These are phyloP conservation scores for Boletus reticuloceps DNA, from an alignment of 768 basidiomycete genomes.

Conservation along the genomic window DNA sequence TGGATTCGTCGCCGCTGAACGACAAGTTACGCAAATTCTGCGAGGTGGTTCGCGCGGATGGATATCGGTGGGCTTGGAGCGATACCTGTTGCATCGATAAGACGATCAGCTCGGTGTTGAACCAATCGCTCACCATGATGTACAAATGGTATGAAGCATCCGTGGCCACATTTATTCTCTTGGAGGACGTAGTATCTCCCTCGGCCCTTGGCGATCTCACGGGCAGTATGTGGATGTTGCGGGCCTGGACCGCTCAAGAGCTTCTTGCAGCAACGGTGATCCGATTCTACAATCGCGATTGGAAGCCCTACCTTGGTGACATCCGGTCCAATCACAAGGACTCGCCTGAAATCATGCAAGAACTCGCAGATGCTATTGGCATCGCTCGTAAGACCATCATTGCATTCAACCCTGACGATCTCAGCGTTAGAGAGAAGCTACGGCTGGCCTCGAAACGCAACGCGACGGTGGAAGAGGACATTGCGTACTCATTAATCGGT, in stretches of 20 bases:
- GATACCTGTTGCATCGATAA: constrained; percentile 16
- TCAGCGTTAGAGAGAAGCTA: constrained; percentile 8
- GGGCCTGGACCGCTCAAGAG: constrained; percentile 17
- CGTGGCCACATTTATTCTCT: not conserved
- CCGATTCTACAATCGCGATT: constrained; percentile 6
- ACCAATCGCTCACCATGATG: constrained; percentile 10
- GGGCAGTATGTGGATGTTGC: constrained; percentile 5
- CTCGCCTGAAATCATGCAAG: constrained; percentile 5
- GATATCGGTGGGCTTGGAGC: constrained; percentile 15
- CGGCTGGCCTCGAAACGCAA: constrained; percentile 10
- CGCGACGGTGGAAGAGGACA: constrained; percentile 6
- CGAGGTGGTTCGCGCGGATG: not conserved
- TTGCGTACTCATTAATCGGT: constrained; percentile 9
- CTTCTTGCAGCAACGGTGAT: constrained; percentile 8
- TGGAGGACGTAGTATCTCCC: not conserved
- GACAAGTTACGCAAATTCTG: constrained; percentile 11
- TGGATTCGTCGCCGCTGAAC: not conserved
- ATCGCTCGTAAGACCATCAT: constrained; percentile 1
- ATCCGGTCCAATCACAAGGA: constrained; percentile 6
- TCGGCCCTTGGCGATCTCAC: not conserved
- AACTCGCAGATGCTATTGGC: constrained; percentile 4
- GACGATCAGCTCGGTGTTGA: constrained; percentile 1
- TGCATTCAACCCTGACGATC: constrained; percentile 1
- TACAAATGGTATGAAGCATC: constrained; percentile 14
- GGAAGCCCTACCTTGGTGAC: constrained; percentile 11